Evolutionary conservation across 1,284 basidiomycete genomes (phyloP).

Genomic region (Rhodotorula sp.): DNA sequence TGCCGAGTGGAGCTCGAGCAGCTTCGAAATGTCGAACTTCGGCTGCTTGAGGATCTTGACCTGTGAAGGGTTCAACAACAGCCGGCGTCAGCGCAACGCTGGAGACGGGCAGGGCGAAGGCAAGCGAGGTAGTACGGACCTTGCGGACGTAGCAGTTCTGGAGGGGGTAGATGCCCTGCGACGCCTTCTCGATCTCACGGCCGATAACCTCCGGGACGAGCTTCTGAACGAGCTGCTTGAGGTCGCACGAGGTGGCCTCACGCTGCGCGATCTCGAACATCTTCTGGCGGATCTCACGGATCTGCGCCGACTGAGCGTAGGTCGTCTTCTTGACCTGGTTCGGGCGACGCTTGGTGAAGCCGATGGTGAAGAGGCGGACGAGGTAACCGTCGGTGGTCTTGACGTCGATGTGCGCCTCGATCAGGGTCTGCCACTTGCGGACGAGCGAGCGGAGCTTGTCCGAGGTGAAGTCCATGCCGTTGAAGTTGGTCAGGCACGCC

Average conservation of each 20-base stretch:
- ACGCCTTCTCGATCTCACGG: constrained; percentile 98
- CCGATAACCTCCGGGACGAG: constrained; percentile 99
- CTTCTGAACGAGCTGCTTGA: constrained; percentile 79
- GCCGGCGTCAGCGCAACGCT: not conserved
- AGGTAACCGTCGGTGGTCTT: constrained; percentile 99
- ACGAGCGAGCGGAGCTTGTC: constrained; percentile 99
- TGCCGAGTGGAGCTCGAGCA: constrained; percentile 84
- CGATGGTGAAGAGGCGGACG: constrained; percentile 97
- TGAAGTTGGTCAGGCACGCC: constrained; percentile 99
- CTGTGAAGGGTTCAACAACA: not conserved
- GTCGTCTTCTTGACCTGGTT: constrained; percentile 99
- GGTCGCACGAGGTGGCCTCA: constrained; percentile 90
- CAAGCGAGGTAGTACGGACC: constrained; percentile 49
- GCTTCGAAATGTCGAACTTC: constrained; percentile 12
- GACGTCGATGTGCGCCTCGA: constrained; percentile 98
- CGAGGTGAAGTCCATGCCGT: constrained; percentile 99
- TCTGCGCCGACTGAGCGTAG: constrained; percentile 92
- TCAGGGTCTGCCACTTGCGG: constrained; percentile 99
- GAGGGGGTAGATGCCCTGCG: constrained; percentile 92
- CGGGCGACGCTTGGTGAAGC: constrained; percentile 96
- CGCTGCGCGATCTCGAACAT: constrained; percentile 99
- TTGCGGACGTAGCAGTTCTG: constrained; percentile 99
- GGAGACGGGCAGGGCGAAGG: not conserved
- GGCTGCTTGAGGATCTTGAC: constrained; percentile 17
- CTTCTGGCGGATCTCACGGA: constrained; percentile 97